Percentiles rank a stretch among this genome's conserved stretches.
phyloP scores from a whole-genome alignment of 345 rosid species.

The Luvunga scandens region DNA sequence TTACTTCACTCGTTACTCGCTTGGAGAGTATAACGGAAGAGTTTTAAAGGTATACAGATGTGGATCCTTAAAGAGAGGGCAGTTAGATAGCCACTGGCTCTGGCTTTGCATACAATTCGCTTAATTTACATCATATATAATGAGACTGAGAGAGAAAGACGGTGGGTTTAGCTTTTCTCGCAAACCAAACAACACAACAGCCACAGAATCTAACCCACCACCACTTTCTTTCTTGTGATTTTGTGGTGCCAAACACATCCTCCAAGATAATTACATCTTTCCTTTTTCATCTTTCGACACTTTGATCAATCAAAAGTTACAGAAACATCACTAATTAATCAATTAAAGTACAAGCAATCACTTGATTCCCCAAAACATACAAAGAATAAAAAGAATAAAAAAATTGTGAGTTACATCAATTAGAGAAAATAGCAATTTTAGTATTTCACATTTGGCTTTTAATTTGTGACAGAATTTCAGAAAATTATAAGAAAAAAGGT shows the following conservation, averaged over 20 bases:
- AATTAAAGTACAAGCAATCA: not conserved
- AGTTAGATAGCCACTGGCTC: not conserved
- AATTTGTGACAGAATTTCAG: not conserved
- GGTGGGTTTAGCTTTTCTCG: conserved; percentile 23
- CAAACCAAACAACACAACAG: conserved; percentile 16
- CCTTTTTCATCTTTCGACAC: not conserved
- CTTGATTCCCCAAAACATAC: too few species aligned
- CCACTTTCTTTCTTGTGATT: conserved; percentile 22
- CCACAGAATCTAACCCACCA: conserved; percentile 31
- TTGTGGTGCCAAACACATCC: conserved; percentile 19
- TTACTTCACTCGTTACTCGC: not conserved
- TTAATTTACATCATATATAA: conserved; percentile 11
- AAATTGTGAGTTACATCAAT: not conserved
- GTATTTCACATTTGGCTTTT: not conserved
- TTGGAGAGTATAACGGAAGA: not conserved
- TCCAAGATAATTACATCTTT: not conserved
- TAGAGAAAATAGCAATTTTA: not conserved
- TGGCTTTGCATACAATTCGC: conserved; percentile 3
- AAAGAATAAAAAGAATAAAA: not conserved
- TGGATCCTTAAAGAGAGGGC: not conserved
- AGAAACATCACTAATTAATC: not conserved
- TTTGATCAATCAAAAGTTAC: not conserved
- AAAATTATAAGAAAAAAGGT: not conserved
- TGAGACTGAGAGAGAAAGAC: conserved; percentile 11
- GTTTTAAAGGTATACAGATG: not conserved